Evolutionary conservation across 495 filamentous ascomycete genomes (phyloP).

Genomic region (Talaromyces wortmannii): DNA sequence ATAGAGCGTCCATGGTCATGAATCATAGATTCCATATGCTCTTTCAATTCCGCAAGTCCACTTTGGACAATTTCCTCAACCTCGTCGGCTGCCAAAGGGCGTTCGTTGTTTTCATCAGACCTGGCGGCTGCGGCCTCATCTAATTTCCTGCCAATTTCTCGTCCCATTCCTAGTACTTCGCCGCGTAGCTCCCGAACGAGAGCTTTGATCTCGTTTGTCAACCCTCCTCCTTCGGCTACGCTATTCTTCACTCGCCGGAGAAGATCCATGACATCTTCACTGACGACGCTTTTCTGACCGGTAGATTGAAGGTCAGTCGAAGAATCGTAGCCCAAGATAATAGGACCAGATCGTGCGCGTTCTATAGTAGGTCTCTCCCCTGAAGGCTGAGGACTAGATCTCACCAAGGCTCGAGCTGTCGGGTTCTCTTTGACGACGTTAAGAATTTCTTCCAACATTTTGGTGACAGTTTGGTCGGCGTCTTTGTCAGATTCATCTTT

Average conservation of each 20-base stretch:
- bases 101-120: constrained; percentile 36
- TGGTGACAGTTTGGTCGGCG: constrained; percentile 42
- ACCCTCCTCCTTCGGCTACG: constrained; percentile 73
- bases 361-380: not conserved
- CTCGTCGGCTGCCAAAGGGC: constrained; percentile 54
- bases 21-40: constrained; percentile 69
- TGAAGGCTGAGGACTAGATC: constrained; percentile 12
- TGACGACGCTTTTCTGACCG: constrained; percentile 10
- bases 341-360: constrained; percentile 1
- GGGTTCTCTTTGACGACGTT: constrained; percentile 62
- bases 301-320: not conserved
- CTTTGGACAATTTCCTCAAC: constrained; percentile 71
- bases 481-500: constrained; percentile 51
- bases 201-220: constrained; percentile 86
- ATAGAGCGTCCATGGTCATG: constrained; percentile 69
- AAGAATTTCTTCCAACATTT: constrained; percentile 78
- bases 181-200: constrained; percentile 82
- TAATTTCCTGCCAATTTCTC: constrained; percentile 76
- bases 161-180: constrained; percentile 89
- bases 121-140: constrained; percentile 53
- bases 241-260: constrained; percentile 81
- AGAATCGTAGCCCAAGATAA: constrained; percentile 1
- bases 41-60: constrained; percentile 69
- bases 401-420: constrained; percentile 53
- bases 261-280: constrained; percentile 68